phyloP scores from a whole-genome alignment of 2,329 filamentous ascomycete genomes.

The Penicillium griseofulvum region DNA sequence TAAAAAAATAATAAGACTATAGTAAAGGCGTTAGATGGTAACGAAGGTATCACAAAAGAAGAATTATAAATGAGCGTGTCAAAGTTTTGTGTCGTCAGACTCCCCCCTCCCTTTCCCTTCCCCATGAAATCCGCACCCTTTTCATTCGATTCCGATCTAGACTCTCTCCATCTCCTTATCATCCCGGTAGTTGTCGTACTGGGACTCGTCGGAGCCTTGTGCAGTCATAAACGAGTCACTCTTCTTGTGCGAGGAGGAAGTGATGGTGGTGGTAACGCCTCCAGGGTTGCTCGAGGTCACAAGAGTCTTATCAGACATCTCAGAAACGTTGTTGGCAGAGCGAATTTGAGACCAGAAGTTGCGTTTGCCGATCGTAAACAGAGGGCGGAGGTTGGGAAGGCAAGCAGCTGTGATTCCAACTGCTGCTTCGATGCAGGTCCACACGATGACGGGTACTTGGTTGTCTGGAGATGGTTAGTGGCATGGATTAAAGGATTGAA shows the following conservation, averaged over 20 bases:
- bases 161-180: neutral
- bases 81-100: neutral
- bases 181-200: slow-evolving; percentile 3
- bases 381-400: slow-evolving; percentile 29
- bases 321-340: slow-evolving; percentile 13
- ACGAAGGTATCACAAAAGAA: slow-evolving; percentile 1
- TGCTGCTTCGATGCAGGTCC: slow-evolving; percentile 32
- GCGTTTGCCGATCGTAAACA: slow-evolving; percentile 20
- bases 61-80: neutral
- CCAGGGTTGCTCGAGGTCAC: neutral
- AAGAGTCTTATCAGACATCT: slow-evolving; percentile 12
- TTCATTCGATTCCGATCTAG: neutral
- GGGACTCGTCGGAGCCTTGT: slow-evolving; percentile 5
- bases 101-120: neutral
- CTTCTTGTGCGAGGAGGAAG: neutral
- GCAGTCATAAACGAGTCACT: neutral
- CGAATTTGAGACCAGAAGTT: slow-evolving; percentile 23
- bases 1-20: neutral
- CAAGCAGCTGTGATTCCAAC: slow-evolving; percentile 33
- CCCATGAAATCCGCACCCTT: neutral
- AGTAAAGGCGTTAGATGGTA: neutral
- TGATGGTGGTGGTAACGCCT: neutral
- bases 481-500: too few species aligned
- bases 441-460: slow-evolving; percentile 30
- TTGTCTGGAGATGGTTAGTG: slow-evolving; percentile 19